Evolutionary conservation across 495 filamentous ascomycete species (phyloP).

Genomic region (Neurospora sp.): DNA sequence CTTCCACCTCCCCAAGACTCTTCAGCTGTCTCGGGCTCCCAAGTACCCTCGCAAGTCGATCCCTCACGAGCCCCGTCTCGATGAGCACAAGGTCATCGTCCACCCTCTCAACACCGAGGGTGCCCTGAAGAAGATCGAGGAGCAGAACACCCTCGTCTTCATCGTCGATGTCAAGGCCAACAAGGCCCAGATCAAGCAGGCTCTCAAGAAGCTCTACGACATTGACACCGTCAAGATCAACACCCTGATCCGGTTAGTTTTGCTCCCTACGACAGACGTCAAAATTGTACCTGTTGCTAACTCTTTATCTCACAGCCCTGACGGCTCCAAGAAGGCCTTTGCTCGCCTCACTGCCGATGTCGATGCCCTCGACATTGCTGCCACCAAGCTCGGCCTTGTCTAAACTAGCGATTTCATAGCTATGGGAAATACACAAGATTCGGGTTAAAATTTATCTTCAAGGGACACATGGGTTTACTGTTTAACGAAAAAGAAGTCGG

Average conservation of each 20-base stretch:
- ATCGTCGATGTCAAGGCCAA: constrained; percentile 97
- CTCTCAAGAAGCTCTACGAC: constrained; percentile 99
- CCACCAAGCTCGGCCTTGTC: constrained; percentile 96
- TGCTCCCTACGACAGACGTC: not conserved
- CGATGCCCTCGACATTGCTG: constrained; percentile 97
- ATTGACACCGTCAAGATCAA: constrained; percentile 98
- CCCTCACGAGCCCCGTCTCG: constrained; percentile 78
- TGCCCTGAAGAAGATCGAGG: constrained; percentile 99
- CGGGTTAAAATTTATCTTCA: not conserved
- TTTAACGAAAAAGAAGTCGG: not conserved
- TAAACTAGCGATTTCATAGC: constrained; percentile 37
- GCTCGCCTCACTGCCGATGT: constrained; percentile 89
- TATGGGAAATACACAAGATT: constrained; percentile 1
- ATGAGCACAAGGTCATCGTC: constrained; percentile 83
- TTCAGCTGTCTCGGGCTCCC: constrained; percentile 77
- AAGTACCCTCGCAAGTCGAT: constrained; percentile 97
- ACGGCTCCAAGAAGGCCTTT: constrained; percentile 98
- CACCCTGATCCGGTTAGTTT: constrained; percentile 82
- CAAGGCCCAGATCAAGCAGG: constrained; percentile 98
- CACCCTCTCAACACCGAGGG: constrained; percentile 90
- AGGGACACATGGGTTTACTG: not conserved
- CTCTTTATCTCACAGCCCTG: constrained; percentile 49
- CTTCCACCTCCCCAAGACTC: constrained; percentile 96
- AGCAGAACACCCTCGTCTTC: constrained; percentile 99
- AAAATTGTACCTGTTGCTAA: constrained; percentile 4